Evolutionary conservation across 2,329 filamentous ascomycete genomes (phyloP), one percentile per base, ranked within the genome.

Genomic region (Calonectria pseudoturangicola): DNA sequence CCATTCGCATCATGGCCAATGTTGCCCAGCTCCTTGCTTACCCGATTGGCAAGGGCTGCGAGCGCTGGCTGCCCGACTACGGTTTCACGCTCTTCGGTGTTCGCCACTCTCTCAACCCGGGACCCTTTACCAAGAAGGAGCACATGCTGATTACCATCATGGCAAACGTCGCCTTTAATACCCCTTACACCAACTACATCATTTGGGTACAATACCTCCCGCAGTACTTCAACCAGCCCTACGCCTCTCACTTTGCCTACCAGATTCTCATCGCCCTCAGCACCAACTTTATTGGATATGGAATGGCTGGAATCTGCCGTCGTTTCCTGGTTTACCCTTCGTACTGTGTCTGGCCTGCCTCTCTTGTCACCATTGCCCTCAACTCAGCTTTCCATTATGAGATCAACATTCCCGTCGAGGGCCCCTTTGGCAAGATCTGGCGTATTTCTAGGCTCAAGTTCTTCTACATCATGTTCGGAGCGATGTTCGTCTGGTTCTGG

Each of bases 101-200:
- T 27, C 84, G 85, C 25, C 87, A 89, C 77, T 86, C 85, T 6
- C 84, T 90, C 16, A 91, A 91, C 76, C 89, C 89, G 0, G 89
- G 89, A 0, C 87, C 87, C 2, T 92, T 92, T 78, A 88, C 87
- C 67, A 88, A 87, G 77, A 92, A 92, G 82, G 90, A 92, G 80
- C 90, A 92, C 78, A 89, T 90, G 85, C 84, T 92, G 48, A 89
- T 91, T 74, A 88, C 88, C 71, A 89, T 91, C 80, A 90, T 91
- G 88, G 90, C 92, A 68, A 92, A 93, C 79, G 88, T 89, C 15
- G 87, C 87, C 15, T 88, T 86, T 81, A 87, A 86, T 72, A 84
- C 85, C 4, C 88, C 88, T 0, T 90, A 90, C 77, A 90, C 89
- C 3, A 88, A 88, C 81, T 85, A 88, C 77, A 89, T 90, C 70